These are phyloP conservation scores for Colletotrichum costaricense DNA, from an alignment of 2,329 filamentous ascomycete species.

Conservation along the genomic window DNA sequence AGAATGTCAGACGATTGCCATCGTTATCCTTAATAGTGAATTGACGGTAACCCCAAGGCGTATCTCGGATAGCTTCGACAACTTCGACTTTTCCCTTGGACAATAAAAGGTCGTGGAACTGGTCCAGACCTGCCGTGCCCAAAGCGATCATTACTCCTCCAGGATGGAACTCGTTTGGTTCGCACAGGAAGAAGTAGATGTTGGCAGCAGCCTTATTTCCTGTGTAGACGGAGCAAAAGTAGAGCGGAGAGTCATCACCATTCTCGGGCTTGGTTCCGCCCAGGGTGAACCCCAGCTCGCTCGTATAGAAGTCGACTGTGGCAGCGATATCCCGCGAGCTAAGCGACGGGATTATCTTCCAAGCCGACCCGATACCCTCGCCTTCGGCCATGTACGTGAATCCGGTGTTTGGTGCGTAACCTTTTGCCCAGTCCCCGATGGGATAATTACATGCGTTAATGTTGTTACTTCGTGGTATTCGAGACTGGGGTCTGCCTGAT, in stretches of 20 bases:
- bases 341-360: constrained; percentile 30
- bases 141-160: constrained; percentile 16
- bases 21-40: constrained; percentile 19
- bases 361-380: constrained; percentile 9
- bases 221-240: constrained; percentile 23
- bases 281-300: constrained; percentile 15
- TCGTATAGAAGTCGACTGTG: constrained; percentile 5
- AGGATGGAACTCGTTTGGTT: not conserved
- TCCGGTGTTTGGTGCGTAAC: not conserved
- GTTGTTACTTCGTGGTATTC: not conserved
- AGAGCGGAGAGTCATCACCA: not conserved
- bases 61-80: constrained; percentile 8
- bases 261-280: not conserved
- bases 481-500: not conserved
- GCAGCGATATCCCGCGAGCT: constrained; percentile 3
- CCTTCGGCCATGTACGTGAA: not conserved
- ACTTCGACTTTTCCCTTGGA: not conserved
- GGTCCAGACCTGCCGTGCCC: constrained; percentile 8
- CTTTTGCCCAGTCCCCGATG: not conserved
- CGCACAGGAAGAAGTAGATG: constrained; percentile 15
- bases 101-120: not conserved
- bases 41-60: constrained; percentile 16
- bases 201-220: constrained; percentile 19
- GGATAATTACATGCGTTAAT: not conserved
- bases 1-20: constrained; percentile 13